A percentile compares a stretch with the other conserved stretches of the same genome.
Conservation (phyloP, 495 filamentous ascomycete species). For the Monascus purpureus region DNA sequence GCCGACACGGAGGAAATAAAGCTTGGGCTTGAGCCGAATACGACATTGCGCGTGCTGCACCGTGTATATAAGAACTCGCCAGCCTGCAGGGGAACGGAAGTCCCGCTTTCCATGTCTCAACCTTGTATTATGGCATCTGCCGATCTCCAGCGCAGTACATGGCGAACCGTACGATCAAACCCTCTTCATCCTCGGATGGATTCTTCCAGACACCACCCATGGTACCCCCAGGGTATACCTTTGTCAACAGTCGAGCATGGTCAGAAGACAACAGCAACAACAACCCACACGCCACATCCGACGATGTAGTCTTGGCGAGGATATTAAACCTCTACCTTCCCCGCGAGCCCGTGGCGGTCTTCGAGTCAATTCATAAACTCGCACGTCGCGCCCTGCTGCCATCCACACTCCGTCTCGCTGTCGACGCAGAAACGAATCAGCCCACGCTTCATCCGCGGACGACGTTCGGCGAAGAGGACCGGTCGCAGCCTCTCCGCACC, state of each 20-base stretch:
- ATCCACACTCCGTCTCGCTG: constrained; percentile 14
- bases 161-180: too few species aligned
- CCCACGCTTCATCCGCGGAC: constrained; percentile 34
- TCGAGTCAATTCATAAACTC: constrained; percentile 5
- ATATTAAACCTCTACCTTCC: not conserved
- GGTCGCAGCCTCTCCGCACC: constrained; percentile 6
- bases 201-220: constrained; percentile 4
- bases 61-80: too few species aligned
- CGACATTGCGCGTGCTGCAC: too few species aligned
- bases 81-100: too few species aligned
- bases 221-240: too few species aligned
- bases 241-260: too few species aligned
- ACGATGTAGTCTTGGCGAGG: not conserved
- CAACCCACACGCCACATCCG: not conserved
- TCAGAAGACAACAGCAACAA: not conserved
- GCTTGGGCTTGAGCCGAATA: too few species aligned
- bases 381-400: constrained; percentile 8
- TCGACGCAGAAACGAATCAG: constrained; percentile 44
- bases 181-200: constrained; percentile 1
- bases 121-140: too few species aligned
- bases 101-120: too few species aligned
- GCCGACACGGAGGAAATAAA: too few species aligned
- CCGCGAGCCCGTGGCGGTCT: not conserved
- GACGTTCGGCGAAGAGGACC: constrained; percentile 9
- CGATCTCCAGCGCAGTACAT: too few species aligned